A percentile compares a stretch with the other conserved stretches of the same genome.
These are phyloP conservation scores for Rauvolfia tetraphylla DNA, from an alignment of 257 asterid genomes.

Conservation along the genomic window DNA sequence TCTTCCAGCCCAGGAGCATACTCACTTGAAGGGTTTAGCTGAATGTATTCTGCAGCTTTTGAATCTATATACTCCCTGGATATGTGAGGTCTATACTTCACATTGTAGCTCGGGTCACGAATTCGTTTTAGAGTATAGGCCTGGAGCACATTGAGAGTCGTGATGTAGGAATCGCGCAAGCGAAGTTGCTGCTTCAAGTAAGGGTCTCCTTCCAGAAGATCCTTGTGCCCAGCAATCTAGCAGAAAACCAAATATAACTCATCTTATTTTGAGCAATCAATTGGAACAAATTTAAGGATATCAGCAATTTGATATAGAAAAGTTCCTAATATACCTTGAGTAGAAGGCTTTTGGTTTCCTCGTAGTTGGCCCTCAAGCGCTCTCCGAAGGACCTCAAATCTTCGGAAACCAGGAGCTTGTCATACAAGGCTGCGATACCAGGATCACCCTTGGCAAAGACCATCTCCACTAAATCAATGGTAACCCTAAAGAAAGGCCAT, in stretches of 20 bases:
- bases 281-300: neutral
- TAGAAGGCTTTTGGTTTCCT: conserved; percentile 37
- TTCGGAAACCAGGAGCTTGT: conserved; percentile 47
- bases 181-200: conserved; percentile 43
- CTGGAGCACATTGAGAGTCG: conserved; percentile 42
- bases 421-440: conserved; percentile 45
- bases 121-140: conserved; percentile 45
- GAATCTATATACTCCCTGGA: conserved; percentile 39
- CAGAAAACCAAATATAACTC: neutral
- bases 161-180: conserved; percentile 46
- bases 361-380: conserved; percentile 36
- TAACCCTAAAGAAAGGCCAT: conserved; percentile 59
- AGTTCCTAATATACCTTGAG: conserved; percentile 30
- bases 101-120: conserved; percentile 41
- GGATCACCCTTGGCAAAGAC: conserved; percentile 59
- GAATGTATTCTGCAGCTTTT: conserved; percentile 33
- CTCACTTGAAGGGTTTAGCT: conserved; percentile 42
- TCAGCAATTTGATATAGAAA: neutral
- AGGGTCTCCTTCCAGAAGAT: conserved; percentile 48
- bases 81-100: conserved; percentile 41
- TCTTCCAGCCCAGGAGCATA: conserved; percentile 58
- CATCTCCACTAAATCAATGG: conserved; percentile 51
- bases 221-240: conserved; percentile 53
- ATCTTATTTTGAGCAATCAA: neutral
- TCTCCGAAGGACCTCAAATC: conserved; percentile 43